Conservation (phyloP, 73 alveolate species). For the Breviolum minutum region DNA sequence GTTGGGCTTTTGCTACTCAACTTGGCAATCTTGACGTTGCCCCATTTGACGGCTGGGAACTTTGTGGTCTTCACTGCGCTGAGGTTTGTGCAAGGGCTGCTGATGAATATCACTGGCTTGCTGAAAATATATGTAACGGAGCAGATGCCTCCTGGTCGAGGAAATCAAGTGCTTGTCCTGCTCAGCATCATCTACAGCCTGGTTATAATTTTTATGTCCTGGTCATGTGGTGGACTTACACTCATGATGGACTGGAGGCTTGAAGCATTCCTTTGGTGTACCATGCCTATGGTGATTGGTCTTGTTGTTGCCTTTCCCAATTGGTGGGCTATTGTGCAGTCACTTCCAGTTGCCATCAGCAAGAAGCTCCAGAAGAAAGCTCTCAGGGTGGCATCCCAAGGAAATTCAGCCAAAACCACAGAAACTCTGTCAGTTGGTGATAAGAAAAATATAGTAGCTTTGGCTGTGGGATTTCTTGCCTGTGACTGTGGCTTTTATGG, state of each 20-base stretch:
- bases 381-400: neutral
- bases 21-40: conserved; percentile 21
- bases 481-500: conserved; percentile 29
- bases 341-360: neutral
- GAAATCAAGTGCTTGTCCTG: neutral
- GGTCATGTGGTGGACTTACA: neutral
- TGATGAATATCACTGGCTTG: neutral
- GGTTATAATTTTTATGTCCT: neutral
- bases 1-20: neutral
- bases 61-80: conserved; percentile 16
- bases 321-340: conserved; percentile 1
- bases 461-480: conserved; percentile 22
- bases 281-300: neutral
- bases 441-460: neutral
- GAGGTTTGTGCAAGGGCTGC: neutral
- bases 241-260: conserved; percentile 6
- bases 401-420: neutral
- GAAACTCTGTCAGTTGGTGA: too few relatives aligned
- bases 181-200: neutral
- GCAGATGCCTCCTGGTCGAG: neutral
- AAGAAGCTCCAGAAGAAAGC: neutral
- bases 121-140: neutral
- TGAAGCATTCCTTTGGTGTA: neutral
- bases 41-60: neutral
- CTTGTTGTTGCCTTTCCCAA: neutral